phyloP scores from a whole-genome alignment of 2,329 filamentous ascomycete species.

The Paecilomyces sp. region DNA sequence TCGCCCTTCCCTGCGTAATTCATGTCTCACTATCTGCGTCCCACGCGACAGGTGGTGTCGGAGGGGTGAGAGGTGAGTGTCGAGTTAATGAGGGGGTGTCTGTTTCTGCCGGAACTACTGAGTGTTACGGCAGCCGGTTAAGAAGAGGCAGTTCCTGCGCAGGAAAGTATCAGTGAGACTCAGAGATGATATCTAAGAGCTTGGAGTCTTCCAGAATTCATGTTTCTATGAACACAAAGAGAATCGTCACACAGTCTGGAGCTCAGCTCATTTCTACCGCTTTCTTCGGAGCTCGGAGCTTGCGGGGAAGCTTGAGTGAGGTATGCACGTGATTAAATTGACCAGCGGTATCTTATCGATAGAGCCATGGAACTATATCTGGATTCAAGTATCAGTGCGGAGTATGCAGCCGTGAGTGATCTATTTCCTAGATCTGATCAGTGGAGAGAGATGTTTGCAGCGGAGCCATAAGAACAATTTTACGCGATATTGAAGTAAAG shows the following conservation, averaged over 20 bases:
- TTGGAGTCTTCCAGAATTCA: not conserved
- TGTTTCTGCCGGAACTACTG: not conserved
- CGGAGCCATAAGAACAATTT: not conserved
- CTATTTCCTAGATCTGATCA: not conserved
- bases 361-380: not conserved
- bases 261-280: not conserved
- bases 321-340: not conserved
- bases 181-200: not conserved
- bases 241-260: not conserved
- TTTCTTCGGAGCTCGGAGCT: not conserved
- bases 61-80: not conserved
- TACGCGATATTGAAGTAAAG: not conserved
- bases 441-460: not conserved
- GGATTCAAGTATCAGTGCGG: too few relatives aligned
- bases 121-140: not conserved
- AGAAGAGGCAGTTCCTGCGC: not conserved
- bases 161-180: not conserved
- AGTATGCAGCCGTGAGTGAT: too few relatives aligned
- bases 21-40: constrained; percentile 27
- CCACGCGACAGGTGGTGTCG: not conserved
- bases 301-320: not conserved
- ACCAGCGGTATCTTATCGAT: not conserved
- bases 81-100: not conserved
- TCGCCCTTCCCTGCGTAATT: constrained; percentile 51
- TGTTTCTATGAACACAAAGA: not conserved